phyloP scores from a whole-genome alignment of 805 yeast species.

The Metschnikowia gruessii region DNA sequence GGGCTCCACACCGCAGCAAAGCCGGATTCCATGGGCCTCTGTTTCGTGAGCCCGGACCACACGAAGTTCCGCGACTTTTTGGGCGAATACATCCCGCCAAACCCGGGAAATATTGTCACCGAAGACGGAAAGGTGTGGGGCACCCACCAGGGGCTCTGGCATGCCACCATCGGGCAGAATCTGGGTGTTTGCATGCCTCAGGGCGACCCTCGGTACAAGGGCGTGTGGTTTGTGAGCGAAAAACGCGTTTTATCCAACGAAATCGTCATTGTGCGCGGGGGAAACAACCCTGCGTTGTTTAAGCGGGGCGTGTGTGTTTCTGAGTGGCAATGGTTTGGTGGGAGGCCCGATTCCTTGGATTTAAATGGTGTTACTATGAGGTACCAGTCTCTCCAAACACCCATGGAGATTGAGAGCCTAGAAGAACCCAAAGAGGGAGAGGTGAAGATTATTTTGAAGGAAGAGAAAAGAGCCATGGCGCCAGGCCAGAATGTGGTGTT shows the following conservation, averaged over 20 bases:
- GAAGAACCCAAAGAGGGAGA: constrained; percentile 16
- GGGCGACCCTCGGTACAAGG: constrained; percentile 69
- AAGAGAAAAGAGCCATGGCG: constrained; percentile 69
- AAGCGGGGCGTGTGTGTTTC: constrained; percentile 40
- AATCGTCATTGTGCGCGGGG: constrained; percentile 73
- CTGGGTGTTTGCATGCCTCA: constrained; percentile 84
- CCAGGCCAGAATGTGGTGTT: constrained; percentile 85
- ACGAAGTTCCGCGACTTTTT: constrained; percentile 70
- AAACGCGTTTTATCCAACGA: constrained; percentile 66
- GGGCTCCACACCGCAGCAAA: constrained; percentile 65
- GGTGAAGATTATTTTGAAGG: constrained; percentile 30
- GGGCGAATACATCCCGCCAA: constrained; percentile 65
- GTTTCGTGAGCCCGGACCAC: constrained; percentile 72
- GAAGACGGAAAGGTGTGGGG: constrained; percentile 78
- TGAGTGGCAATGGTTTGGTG: constrained; percentile 34
- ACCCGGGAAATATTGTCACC: constrained; percentile 79
- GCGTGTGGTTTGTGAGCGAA: constrained; percentile 83
- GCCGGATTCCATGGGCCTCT: constrained; percentile 92
- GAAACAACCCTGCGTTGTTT: constrained; percentile 55
- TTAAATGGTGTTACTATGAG: constrained; percentile 47
- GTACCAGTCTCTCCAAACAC: constrained; percentile 68
- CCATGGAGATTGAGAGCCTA: constrained; percentile 37
- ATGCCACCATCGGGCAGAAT: constrained; percentile 91
- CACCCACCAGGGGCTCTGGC: constrained; percentile 83
- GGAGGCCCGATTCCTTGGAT: neutral